A percentile compares a stretch with the other conserved stretches of the same genome.
These are phyloP conservation scores for Ceratonia siliqua DNA, from an alignment of 306 rosid genomes.

Conservation along the genomic window DNA sequence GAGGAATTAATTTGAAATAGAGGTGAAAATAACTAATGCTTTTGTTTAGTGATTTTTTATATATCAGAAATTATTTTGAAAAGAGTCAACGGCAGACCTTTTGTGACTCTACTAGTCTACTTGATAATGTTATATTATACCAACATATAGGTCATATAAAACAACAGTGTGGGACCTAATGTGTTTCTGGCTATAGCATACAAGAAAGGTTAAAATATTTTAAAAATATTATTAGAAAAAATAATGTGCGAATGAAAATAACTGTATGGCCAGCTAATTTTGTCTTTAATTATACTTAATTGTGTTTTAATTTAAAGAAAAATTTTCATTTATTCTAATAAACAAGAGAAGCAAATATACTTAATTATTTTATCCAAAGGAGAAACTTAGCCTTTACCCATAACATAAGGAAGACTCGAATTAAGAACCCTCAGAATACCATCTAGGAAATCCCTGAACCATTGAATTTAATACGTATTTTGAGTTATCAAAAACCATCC, in stretches of 20 bases:
- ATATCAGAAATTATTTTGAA: neutral
- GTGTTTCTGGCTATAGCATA: neutral
- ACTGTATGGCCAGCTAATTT: constrained; percentile 2
- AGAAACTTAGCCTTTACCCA: neutral
- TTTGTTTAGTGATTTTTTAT: neutral
- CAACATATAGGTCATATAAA: neutral
- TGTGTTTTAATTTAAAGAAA: no score
- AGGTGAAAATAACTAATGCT: neutral
- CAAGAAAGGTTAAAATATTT: neutral
- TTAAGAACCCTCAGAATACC: neutral
- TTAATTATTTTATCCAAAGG: neutral
- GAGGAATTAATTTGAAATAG: neutral
- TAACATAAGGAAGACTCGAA: neutral
- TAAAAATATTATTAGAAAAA: neutral
- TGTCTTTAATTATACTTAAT: neutral
- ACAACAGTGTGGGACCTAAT: neutral
- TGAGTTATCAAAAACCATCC: no score
- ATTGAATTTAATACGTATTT: no score
- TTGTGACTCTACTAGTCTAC: neutral
- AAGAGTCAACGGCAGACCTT: neutral
- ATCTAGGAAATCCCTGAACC: no score
- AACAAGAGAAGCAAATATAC: neutral
- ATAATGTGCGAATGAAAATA: neutral
- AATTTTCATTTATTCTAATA: no score
- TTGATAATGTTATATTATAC: neutral